These are phyloP conservation scores for Camelina neglecta DNA, from an alignment of 345 rosid species.

Conservation along the genomic window DNA sequence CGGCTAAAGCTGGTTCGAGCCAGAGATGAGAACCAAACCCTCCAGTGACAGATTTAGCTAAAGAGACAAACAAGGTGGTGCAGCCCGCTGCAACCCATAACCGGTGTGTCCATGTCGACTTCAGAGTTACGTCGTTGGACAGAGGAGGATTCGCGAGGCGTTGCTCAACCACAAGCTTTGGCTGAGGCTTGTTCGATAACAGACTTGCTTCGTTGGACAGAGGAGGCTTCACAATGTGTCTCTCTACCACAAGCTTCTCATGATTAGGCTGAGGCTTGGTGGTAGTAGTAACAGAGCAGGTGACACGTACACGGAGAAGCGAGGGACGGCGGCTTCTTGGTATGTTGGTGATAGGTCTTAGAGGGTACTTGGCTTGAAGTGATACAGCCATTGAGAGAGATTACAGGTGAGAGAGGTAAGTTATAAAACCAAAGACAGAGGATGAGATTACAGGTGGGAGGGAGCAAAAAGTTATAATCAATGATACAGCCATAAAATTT, in stretches of 20 bases:
- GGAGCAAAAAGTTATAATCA: neutral
- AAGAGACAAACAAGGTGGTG: constrained; percentile 57
- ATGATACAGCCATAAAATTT: neutral
- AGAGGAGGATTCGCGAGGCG: constrained; percentile 41
- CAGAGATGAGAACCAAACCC: constrained; percentile 57
- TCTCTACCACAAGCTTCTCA: constrained; percentile 38
- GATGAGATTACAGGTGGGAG: neutral
- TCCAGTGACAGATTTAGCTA: constrained; percentile 56
- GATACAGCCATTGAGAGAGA: constrained; percentile 57
- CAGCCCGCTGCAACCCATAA: constrained; percentile 78
- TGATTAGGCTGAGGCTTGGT: constrained; percentile 41
- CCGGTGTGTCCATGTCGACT: constrained; percentile 78
- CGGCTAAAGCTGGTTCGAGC: constrained; percentile 70
- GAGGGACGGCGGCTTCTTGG: constrained; percentile 18
- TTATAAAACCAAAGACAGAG: no score
- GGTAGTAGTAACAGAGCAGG: constrained; percentile 53
- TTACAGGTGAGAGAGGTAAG: neutral
- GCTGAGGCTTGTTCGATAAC: constrained; percentile 50
- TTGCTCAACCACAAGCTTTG: constrained; percentile 40
- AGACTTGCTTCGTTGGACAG: constrained; percentile 54
- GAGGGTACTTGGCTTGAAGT: constrained; percentile 51
- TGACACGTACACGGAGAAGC: constrained; percentile 9
- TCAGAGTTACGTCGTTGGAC: constrained; percentile 51
- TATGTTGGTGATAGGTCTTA: constrained; percentile 34
- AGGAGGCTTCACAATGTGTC: constrained; percentile 39